Conservation (phyloP, 345 rosid genomes). For the Lepidium aucheri region DNA sequence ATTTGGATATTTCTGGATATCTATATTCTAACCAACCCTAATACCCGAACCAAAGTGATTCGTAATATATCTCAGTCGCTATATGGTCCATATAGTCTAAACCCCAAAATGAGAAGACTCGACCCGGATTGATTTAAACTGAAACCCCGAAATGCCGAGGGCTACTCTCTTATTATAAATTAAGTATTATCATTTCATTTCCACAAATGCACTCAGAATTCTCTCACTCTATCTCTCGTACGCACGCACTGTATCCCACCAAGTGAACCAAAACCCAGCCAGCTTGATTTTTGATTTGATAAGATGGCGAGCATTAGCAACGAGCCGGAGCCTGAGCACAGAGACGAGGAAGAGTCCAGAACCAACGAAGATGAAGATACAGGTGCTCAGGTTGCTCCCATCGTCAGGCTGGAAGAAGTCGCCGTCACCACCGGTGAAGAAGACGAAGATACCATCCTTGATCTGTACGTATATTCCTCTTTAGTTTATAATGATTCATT, state of each 20-base stretch:
- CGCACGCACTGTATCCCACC: neutral
- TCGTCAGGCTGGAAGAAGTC: conserved; percentile 75
- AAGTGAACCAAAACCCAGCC: neutral
- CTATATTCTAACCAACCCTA: no score
- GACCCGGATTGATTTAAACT: no score
- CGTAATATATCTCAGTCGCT: no score
- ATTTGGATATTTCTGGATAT: no score
- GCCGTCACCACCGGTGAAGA: conserved; percentile 84
- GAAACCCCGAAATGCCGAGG: no score
- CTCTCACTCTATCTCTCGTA: conserved; percentile 1
- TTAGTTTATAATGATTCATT: neutral
- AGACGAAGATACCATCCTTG: conserved; percentile 66
- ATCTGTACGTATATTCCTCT: conserved; percentile 41
- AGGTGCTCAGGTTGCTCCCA: conserved; percentile 86
- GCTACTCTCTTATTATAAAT: no score
- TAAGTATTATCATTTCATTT: neutral
- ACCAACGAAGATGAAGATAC: conserved; percentile 90
- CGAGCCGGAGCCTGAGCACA: conserved; percentile 44
- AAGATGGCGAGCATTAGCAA: conserved; percentile 48
- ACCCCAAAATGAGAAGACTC: no score
- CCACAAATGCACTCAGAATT: neutral
- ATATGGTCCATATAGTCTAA: no score
- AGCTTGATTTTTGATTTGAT: conserved; percentile 14
- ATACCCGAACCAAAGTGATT: no score
- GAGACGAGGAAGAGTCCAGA: conserved; percentile 60